phyloP scores from a whole-genome alignment of 108 stramenopile genomes.

The Fragilaria crotonensis region DNA sequence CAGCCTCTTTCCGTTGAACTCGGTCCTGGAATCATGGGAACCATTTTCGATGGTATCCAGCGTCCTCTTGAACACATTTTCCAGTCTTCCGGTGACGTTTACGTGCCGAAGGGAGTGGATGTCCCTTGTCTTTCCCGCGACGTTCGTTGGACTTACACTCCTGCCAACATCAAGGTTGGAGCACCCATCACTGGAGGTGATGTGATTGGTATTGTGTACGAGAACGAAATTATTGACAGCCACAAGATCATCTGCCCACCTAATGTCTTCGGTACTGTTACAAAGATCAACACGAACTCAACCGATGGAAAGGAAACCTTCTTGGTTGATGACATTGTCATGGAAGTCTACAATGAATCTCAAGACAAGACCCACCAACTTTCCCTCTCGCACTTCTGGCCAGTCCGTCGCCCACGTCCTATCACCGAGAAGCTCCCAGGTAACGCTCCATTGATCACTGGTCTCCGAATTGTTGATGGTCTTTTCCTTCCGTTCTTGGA shows the following conservation, averaged over 20 bases:
- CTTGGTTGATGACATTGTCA: slow-evolving; percentile 92
- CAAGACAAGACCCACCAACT: slow-evolving; percentile 82
- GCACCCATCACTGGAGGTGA: slow-evolving; percentile 91
- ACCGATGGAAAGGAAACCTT: slow-evolving; percentile 92
- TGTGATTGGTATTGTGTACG: slow-evolving; percentile 92
- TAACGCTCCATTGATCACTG: slow-evolving; percentile 95
- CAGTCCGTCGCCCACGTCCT: slow-evolving; percentile 97
- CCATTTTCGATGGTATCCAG: slow-evolving; percentile 99
- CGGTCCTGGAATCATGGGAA: slow-evolving; percentile 99
- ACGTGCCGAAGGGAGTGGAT: slow-evolving; percentile 97
- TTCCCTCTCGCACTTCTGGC: slow-evolving; percentile 97
- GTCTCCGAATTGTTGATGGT: slow-evolving; percentile 97
- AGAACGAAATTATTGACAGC: slow-evolving; percentile 96
- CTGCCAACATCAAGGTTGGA: slow-evolving; percentile 87
- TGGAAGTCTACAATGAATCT: slow-evolving; percentile 95
- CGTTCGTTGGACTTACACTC: slow-evolving; percentile 91
- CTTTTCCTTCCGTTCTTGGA: slow-evolving; percentile 98
- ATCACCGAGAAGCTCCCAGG: slow-evolving; percentile 97
- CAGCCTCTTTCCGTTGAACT: slow-evolving; percentile 96
- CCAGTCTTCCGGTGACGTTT: slow-evolving; percentile 79
- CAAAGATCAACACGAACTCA: slow-evolving; percentile 90
- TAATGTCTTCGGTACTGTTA: slow-evolving; percentile 94
- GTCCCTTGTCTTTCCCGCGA: slow-evolving; percentile 87
- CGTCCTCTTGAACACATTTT: slow-evolving; percentile 96
- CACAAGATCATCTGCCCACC: slow-evolving; percentile 99